A percentile compares a stretch with the other conserved stretches of the same genome.
Conservation (phyloP, 345 rosid genomes). For the Syzygium grande region DNA sequence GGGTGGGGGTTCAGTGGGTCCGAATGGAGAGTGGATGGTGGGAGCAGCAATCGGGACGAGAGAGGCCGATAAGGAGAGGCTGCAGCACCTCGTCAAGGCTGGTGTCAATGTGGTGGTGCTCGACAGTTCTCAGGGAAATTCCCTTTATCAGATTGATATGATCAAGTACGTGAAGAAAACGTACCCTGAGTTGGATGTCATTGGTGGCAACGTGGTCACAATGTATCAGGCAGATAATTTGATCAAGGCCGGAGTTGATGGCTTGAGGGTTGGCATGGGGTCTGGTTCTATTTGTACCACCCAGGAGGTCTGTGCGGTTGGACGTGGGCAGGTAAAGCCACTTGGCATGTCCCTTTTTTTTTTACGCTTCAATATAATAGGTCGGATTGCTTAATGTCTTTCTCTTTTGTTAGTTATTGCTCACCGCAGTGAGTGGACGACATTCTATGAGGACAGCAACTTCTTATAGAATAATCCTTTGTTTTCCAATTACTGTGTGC, state of each 20-base stretch:
- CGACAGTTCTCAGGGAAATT: slow-evolving; percentile 95
- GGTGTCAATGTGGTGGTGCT: slow-evolving; percentile 64
- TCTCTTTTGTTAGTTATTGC: no score
- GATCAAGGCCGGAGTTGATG: slow-evolving; percentile 82
- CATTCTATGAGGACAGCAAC: not conserved
- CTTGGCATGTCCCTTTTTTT: not conserved
- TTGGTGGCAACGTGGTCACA: slow-evolving; percentile 93
- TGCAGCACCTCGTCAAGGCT: slow-evolving; percentile 68
- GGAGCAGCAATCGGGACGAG: slow-evolving; percentile 88
- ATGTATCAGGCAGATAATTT: slow-evolving; percentile 78
- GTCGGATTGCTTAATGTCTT: no score
- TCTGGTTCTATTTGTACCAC: slow-evolving; percentile 97
- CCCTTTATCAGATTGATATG: slow-evolving; percentile 85
- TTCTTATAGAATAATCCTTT: not conserved
- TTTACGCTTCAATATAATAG: no score
- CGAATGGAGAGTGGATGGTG: slow-evolving; percentile 84
- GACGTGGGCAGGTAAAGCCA: slow-evolving; percentile 79
- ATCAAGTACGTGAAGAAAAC: slow-evolving; percentile 55
- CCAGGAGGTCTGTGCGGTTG: slow-evolving; percentile 96
- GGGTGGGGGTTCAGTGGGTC: slow-evolving; percentile 53
- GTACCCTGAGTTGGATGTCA: slow-evolving; percentile 71
- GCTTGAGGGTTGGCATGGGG: slow-evolving; percentile 89
- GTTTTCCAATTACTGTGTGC: not conserved
- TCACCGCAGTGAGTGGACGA: no score
- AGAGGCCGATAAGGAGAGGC: slow-evolving; percentile 73